Percentiles rank a stretch among this genome's conserved stretches.
These are phyloP conservation scores for Scheffersomyces insectosa DNA, from an alignment of 1,139 yeast genomes.

Conservation along the genomic window DNA sequence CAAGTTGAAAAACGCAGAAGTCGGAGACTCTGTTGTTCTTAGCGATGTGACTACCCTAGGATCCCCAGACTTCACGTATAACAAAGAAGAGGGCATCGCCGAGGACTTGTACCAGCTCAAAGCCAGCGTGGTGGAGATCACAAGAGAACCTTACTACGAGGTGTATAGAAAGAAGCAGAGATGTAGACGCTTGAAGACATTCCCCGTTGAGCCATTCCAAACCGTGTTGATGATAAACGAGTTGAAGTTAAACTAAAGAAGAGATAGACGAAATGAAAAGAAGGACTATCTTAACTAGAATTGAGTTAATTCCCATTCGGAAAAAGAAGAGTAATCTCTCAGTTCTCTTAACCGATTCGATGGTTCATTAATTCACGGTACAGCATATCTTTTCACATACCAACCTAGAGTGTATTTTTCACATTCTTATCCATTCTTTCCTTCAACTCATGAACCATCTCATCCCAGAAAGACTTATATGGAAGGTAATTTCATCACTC, in stretches of 20 bases:
- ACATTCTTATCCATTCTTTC: too few species aligned
- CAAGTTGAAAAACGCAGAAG: slow-evolving; percentile 68
- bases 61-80: slow-evolving; percentile 73
- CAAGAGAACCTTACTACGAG: slow-evolving; percentile 73
- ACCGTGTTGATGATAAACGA: slow-evolving; percentile 83
- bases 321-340: too few species aligned
- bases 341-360: too few species aligned
- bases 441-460: too few species aligned
- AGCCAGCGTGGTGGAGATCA: slow-evolving; percentile 83
- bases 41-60: slow-evolving; percentile 82
- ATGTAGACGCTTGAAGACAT: slow-evolving; percentile 80
- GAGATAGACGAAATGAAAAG: background rate
- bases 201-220: slow-evolving; percentile 73
- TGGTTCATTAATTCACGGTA: too few species aligned
- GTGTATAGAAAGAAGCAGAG: slow-evolving; percentile 69
- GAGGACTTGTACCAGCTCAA: slow-evolving; percentile 54
- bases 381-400: too few species aligned
- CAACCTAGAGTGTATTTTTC: too few species aligned
- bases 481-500: too few species aligned
- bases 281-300: background rate
- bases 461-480: too few species aligned
- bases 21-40: slow-evolving; percentile 77
- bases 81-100: slow-evolving; percentile 36
- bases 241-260: slow-evolving; percentile 41
- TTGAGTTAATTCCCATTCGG: too few species aligned